These are phyloP conservation scores for Colletotrichum viniferum DNA, from an alignment of 2,329 filamentous ascomycete species.

Conservation along the genomic window DNA sequence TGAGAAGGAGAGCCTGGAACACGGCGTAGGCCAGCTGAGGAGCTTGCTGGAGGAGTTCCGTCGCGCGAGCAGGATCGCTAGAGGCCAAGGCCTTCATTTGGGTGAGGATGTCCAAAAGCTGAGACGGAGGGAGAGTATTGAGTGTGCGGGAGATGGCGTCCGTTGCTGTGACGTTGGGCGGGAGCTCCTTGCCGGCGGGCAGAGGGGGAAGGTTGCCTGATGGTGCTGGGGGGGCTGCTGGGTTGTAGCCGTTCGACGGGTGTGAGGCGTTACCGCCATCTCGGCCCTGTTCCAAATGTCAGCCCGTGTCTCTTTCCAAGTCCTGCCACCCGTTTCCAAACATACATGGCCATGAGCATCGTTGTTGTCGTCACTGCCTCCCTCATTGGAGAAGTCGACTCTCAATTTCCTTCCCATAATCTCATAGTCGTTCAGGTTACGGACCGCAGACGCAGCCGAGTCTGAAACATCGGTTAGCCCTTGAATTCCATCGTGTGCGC, in stretches of 20 bases:
- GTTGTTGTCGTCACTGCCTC: constrained; percentile 73
- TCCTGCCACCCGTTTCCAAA: background rate
- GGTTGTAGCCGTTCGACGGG: constrained; percentile 38
- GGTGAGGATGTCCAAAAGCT: constrained; percentile 89
- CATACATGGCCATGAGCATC: constrained; percentile 39
- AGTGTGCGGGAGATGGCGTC: constrained; percentile 94
- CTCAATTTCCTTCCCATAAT: constrained; percentile 93
- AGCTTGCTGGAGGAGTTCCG: constrained; percentile 83
- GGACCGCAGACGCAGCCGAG: constrained; percentile 88
- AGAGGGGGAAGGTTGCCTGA: constrained; percentile 74
- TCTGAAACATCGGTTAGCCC: constrained; percentile 43
- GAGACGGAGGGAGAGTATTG: constrained; percentile 81
- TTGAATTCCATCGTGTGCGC: background rate
- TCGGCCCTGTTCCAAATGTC: constrained; percentile 8
- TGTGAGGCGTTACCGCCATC: constrained; percentile 14
- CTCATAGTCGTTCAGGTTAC: constrained; percentile 94
- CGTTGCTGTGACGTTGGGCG: constrained; percentile 80
- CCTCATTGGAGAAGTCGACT: constrained; percentile 96
- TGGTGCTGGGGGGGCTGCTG: constrained; percentile 23
- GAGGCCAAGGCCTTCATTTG: constrained; percentile 94
- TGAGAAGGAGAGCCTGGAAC: constrained; percentile 90
- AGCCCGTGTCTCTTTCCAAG: background rate
- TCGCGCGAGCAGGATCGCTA: constrained; percentile 80
- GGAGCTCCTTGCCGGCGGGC: constrained; percentile 83
- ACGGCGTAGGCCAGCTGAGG: constrained; percentile 94